These are phyloP conservation scores for Stramenopiles sp. DNA, from an alignment of 352 stramenopile genomes.

Conservation along the genomic window DNA sequence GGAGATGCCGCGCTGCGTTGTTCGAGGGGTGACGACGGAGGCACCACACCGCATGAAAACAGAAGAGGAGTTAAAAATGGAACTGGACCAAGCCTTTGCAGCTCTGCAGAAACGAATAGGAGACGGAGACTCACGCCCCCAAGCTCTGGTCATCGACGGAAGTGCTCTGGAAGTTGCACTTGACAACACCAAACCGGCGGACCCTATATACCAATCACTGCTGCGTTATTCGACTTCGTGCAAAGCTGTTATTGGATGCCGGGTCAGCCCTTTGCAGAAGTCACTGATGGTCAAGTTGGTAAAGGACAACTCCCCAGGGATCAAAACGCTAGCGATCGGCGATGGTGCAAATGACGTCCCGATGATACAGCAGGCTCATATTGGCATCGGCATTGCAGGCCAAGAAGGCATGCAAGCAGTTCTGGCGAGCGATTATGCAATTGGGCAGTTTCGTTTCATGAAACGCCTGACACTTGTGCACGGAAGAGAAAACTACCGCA, in stretches of 20 bases:
- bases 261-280: constrained; percentile 93
- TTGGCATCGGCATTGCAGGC: constrained; percentile 67
- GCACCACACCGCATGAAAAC: constrained; percentile 22
- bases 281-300: constrained; percentile 88
- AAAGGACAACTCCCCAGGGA: constrained; percentile 41
- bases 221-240: constrained; percentile 50
- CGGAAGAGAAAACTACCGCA: constrained; percentile 65
- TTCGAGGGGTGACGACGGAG: constrained; percentile 14
- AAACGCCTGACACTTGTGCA: constrained; percentile 66
- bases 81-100: constrained; percentile 20
- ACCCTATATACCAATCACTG: constrained; percentile 11
- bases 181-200: constrained; percentile 22
- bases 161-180: constrained; percentile 43
- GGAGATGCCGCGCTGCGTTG: constrained; percentile 30
- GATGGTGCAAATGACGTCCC: constrained; percentile 83
- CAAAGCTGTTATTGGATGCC: constrained; percentile 87
- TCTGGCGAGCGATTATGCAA: constrained; percentile 76
- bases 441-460: constrained; percentile 71
- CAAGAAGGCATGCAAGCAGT: constrained; percentile 75
- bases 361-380: constrained; percentile 77
- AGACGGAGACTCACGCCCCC: constrained; percentile 6
- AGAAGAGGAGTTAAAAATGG: constrained; percentile 30
- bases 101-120: constrained; percentile 13
- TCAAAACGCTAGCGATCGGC: constrained; percentile 62
- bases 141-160: constrained; percentile 51